phyloP scores from a whole-genome alignment of 2,329 filamentous ascomycete species.

The Zymoseptoria tritici region DNA sequence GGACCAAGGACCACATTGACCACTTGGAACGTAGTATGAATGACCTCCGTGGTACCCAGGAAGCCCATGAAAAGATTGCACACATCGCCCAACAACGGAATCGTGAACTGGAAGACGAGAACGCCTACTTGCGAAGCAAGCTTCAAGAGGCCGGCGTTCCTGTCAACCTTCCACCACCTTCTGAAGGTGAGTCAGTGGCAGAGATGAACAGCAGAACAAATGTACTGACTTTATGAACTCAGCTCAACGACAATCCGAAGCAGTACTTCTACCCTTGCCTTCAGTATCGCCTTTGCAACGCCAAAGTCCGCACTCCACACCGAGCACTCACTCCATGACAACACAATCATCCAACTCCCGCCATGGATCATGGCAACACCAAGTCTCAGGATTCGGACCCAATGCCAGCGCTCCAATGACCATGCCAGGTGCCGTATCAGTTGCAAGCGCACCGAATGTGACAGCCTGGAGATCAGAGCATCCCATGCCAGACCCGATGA shows the following conservation, averaged over 20 bases:
- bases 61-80: slow-evolving; percentile 39
- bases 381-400: slow-evolving; percentile 11
- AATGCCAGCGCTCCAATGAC: slow-evolving; percentile 11
- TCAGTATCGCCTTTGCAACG: slow-evolving; percentile 23
- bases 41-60: slow-evolving; percentile 44
- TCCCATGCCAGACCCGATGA: slow-evolving; percentile 14
- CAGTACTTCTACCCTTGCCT: slow-evolving; percentile 16
- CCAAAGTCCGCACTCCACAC: slow-evolving; percentile 21
- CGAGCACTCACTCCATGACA: slow-evolving; percentile 21
- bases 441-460: slow-evolving; percentile 14
- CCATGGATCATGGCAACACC: slow-evolving; percentile 25
- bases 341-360: slow-evolving; percentile 19
- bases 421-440: slow-evolving; percentile 11
- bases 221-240: slow-evolving; percentile 1
- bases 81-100: slow-evolving; percentile 48
- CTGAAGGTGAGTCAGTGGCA: slow-evolving; percentile 10
- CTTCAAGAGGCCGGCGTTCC: slow-evolving; percentile 38
- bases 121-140: slow-evolving; percentile 44
- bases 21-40: slow-evolving; percentile 48
- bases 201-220: neutral
- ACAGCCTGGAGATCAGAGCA: slow-evolving; percentile 23
- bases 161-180: slow-evolving; percentile 10
- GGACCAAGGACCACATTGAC: slow-evolving; percentile 54
- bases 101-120: slow-evolving; percentile 49
- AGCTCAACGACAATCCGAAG: slow-evolving; percentile 19